These are phyloP conservation scores for Epichloe scottii DNA, from an alignment of 2,329 filamentous ascomycete species.

Conservation along the genomic window DNA sequence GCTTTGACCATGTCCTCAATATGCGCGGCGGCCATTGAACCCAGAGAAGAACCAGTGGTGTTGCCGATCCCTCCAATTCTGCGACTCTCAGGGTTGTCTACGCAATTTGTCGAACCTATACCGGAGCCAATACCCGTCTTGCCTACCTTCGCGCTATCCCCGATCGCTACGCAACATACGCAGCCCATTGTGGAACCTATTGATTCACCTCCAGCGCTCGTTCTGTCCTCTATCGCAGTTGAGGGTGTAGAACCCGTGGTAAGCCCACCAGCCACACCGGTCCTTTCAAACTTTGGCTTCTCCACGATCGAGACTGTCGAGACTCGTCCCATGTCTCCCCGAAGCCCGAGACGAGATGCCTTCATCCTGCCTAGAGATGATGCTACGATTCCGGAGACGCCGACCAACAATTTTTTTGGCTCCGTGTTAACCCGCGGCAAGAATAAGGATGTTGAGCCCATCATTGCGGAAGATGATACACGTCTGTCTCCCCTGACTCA, in stretches of 20 bases:
- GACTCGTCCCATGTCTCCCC: slow-evolving; percentile 32
- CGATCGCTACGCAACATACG: slow-evolving; percentile 21
- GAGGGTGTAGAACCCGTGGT: slow-evolving; percentile 25
- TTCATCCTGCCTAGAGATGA: slow-evolving; percentile 43
- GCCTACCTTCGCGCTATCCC: slow-evolving; percentile 18
- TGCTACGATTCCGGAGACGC: slow-evolving; percentile 24
- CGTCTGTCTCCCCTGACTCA: slow-evolving; percentile 35
- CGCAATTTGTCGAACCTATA: slow-evolving; percentile 26
- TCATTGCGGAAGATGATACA: slow-evolving; percentile 55
- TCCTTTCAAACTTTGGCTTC: slow-evolving; percentile 25
- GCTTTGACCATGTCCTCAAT: slow-evolving; percentile 19
- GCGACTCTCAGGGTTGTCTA: slow-evolving; percentile 21
- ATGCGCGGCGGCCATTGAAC: slow-evolving; percentile 21
- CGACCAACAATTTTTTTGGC: slow-evolving; percentile 27
- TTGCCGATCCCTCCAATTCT: slow-evolving; percentile 13
- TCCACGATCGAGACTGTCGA: slow-evolving; percentile 33
- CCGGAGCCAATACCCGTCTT: slow-evolving; percentile 13
- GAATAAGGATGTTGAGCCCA: slow-evolving; percentile 25
- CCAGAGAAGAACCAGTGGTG: slow-evolving; percentile 18
- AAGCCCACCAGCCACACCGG: slow-evolving; percentile 15
- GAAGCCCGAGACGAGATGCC: slow-evolving; percentile 40
- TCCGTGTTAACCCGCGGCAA: slow-evolving; percentile 34
- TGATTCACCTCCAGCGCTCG: slow-evolving; percentile 17
- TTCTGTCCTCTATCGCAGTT: slow-evolving; percentile 23
- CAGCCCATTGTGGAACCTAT: slow-evolving; percentile 10